Evolutionary conservation across 164 flowering plant species (phyloP).

Genomic region (Echeveria elegans): DNA sequence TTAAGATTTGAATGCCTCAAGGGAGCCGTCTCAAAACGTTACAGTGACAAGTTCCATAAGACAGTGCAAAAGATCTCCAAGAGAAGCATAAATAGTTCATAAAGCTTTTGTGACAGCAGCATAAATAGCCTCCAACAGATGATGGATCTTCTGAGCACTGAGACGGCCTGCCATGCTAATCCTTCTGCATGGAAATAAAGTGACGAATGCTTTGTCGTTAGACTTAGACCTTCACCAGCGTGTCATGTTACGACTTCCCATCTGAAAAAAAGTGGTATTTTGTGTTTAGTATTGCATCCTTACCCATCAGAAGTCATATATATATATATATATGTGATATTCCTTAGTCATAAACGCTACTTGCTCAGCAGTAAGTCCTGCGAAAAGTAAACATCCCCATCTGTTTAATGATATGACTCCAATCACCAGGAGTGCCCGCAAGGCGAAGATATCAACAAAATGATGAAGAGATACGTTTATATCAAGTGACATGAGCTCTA

Average conservation of each 20-base stretch:
- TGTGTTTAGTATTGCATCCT: conserved; percentile 5
- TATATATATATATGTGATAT: conserved; percentile 91
- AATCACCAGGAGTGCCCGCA: conserved; percentile 92
- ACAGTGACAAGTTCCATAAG: neutral
- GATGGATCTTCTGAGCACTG: conserved; percentile 78
- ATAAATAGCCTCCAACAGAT: conserved; percentile 90
- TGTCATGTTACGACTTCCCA: too few species aligned
- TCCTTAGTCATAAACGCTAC: conserved; percentile 91
- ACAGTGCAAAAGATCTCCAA: neutral
- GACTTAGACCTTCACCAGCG: too few species aligned
- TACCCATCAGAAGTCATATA: conserved; percentile 99
- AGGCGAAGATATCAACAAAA: conserved; percentile 1
- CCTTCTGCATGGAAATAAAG: conserved; percentile 79
- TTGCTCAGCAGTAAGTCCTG: conserved; percentile 77
- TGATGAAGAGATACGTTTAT: too few species aligned
- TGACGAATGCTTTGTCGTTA: too few species aligned
- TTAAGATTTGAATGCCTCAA: too few species aligned
- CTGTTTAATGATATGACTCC: conserved; percentile 98
- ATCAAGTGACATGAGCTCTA: too few species aligned
- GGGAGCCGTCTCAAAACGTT: neutral
- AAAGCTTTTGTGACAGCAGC: conserved; percentile 59
- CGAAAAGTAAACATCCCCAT: conserved; percentile 98
- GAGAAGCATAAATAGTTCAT: neutral
- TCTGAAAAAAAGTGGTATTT: neutral
- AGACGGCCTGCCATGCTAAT: conserved; percentile 99